phyloP scores from a whole-genome alignment of 2,329 filamentous ascomycete species.

The Periconia macrospinosa region DNA sequence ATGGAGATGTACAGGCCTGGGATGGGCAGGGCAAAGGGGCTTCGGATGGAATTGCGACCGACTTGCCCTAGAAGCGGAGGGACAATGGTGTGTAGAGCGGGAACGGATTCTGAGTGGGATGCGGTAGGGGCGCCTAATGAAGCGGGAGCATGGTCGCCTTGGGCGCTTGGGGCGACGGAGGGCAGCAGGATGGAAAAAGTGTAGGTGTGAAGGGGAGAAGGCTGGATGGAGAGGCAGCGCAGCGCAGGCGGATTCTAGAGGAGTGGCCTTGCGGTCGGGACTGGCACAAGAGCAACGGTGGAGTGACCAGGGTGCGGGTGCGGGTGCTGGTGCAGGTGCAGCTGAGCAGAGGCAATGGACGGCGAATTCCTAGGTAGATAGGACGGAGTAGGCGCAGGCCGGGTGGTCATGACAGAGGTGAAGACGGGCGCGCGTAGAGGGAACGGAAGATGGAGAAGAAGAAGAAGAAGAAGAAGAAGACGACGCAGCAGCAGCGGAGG shows the following conservation, averaged over 20 bases:
- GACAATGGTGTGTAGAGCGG: slow-evolving; percentile 30
- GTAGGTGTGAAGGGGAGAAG: too few species aligned
- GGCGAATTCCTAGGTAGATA: too few species aligned
- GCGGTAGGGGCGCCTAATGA: slow-evolving; percentile 35
- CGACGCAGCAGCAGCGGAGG: too few species aligned
- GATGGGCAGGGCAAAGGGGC: slow-evolving; percentile 26
- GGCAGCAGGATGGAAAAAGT: slow-evolving; percentile 19
- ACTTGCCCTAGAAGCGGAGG: slow-evolving; percentile 31
- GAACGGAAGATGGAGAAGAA: too few species aligned
- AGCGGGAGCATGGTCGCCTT: slow-evolving; percentile 42
- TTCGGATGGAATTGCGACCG: slow-evolving; percentile 42
- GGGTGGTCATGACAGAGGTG: too few species aligned
- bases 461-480: too few species aligned
- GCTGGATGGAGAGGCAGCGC: too few species aligned
- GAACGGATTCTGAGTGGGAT: slow-evolving; percentile 19
- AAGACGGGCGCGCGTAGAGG: too few species aligned
- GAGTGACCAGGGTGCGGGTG: slow-evolving; percentile 36
- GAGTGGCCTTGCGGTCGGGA: too few species aligned
- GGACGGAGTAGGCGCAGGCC: too few species aligned
- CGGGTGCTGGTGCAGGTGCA: slow-evolving; percentile 15
- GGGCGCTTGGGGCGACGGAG: slow-evolving; percentile 32
- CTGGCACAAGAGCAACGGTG: slow-evolving; percentile 7
- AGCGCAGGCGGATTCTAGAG: too few species aligned
- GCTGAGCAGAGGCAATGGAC: not conserved
- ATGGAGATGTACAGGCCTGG: slow-evolving; percentile 32